These are phyloP conservation scores for Diphasiastrum complanatum DNA, from an alignment of 83 land plant species.

Conservation along the genomic window DNA sequence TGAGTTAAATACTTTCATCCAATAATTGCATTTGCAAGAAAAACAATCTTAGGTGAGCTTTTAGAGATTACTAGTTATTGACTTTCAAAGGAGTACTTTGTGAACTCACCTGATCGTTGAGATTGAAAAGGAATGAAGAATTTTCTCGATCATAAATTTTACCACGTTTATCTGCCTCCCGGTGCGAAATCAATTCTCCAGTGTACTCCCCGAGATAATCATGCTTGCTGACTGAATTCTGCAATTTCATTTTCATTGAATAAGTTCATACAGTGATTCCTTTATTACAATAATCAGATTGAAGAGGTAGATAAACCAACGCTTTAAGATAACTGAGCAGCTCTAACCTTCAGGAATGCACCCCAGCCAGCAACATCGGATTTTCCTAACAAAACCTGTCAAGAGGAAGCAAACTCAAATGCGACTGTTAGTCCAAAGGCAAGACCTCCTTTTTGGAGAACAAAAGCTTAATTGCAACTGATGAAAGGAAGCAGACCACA, in stretches of 20 bases:
- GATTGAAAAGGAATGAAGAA: conserved; percentile 92
- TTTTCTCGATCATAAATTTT: conserved; percentile 95
- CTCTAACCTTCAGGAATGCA: conserved; percentile 74
- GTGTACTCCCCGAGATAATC: conserved; percentile 99
- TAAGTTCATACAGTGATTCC: no score
- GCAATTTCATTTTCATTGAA: conserved; percentile 16
- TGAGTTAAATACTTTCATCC: background rate
- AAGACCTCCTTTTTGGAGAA: no score
- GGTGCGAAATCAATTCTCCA: conserved; percentile 93
- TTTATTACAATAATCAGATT: no score
- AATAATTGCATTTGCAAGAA: conserved; percentile 4
- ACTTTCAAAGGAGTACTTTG: background rate
- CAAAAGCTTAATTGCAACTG: no score
- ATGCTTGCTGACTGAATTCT: conserved; percentile 92
- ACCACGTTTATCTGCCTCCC: conserved; percentile 97
- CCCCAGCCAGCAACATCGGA: conserved; percentile 99
- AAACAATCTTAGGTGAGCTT: no score
- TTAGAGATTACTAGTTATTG: background rate
- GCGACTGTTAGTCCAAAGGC: conserved; percentile 7
- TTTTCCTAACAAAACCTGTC: conserved; percentile 75
- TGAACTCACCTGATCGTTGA: conserved; percentile 85
- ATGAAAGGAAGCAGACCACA: no score
- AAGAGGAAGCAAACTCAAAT: background rate
- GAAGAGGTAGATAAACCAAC: no score
- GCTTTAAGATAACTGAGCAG: no score